phyloP scores from a whole-genome alignment of 2,329 filamentous ascomycete genomes.

The Pseudohalonectria lignicola region DNA sequence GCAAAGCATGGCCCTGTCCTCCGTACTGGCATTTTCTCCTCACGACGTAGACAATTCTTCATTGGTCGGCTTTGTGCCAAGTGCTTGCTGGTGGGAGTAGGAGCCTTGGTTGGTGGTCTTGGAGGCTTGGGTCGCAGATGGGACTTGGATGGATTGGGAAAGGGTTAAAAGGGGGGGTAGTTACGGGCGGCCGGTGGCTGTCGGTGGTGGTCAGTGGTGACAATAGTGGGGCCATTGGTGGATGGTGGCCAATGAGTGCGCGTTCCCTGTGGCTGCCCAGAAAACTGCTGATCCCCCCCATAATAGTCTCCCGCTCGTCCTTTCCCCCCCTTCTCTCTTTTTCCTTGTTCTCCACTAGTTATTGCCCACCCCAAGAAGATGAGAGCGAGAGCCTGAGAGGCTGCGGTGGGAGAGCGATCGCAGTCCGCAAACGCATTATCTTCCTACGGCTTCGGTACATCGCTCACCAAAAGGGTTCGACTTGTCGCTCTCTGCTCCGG shows the following conservation, averaged over 20 bases:
- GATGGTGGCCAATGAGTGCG: background rate
- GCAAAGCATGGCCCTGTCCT: no score
- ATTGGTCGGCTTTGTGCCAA: background rate
- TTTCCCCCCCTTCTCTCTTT: conserved; percentile 6
- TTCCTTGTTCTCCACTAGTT: conserved; percentile 12
- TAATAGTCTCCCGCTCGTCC: conserved; percentile 4
- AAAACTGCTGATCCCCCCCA: conserved; percentile 14
- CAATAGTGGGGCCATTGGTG: no score
- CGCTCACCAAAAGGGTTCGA: no score
- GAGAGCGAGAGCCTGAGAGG: background rate
- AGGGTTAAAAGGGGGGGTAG: background rate
- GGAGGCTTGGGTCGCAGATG: background rate
- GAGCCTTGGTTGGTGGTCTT: background rate
- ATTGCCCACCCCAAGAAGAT: conserved; percentile 9
- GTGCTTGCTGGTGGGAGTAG: no score
- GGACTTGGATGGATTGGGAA: background rate
- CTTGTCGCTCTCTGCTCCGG: no score
- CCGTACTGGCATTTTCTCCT: no score
- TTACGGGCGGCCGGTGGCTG: no score
- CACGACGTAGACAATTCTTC: background rate
- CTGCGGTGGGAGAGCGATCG: background rate
- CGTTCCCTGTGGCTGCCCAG: no score
- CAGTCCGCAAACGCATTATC: no score
- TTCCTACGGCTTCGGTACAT: no score
- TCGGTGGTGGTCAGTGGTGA: no score